Base-by-base conservation (phyloP, 2,329 filamentous ascomycete species). In the Alternaria gaisen region DNA sequence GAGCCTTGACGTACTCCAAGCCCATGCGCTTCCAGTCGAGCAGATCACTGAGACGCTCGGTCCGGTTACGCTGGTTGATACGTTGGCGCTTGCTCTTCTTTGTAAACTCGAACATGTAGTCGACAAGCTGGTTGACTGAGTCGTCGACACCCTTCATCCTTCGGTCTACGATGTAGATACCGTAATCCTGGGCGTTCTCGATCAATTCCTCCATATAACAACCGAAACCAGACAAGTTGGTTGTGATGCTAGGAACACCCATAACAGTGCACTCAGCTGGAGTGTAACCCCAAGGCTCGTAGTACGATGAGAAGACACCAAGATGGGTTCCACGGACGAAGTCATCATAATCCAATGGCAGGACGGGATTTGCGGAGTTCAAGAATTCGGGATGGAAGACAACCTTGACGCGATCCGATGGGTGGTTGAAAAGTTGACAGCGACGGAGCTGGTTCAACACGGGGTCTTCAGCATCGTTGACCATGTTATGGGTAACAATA, bases 161-260 rank as follows among this genome's bases (percentile, higher is more conserved):
- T 58, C 95, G 91, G 78, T 99, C 95, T 46, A 99, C 94, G 79
- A 99, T 98, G 84, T 98, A 98, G 81, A 99, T 98, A 68, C 95
- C 95, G 76, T 99, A 98, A 80, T 99, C 95, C 67, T 91, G 91
- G 41, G 94, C 96, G 81, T 98, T 98, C 81, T 98, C 94, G 68
- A 99, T 98, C 69, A 98, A 83, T 81, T 98, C 95, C 80, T 99
- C 95, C 95, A 99, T 99, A 80, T 99, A 98, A 81, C 95, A 98
- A 51, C 95, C 95, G 74, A 99, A 99, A 20, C 95, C 95, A 7
- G 95, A 98, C 44, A 99, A 83, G 80, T 99, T 99, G 28, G 94
- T 98, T 11, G 95, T 98, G 81, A 99, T 97, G 80, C 93, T 97
- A 43, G 95, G 95, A 41, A 99, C 94, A 72, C 95, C 95, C 95